Base-by-base conservation (phyloP, 352 stramenopile species). In the Thalassiosira delicatula region DNA sequence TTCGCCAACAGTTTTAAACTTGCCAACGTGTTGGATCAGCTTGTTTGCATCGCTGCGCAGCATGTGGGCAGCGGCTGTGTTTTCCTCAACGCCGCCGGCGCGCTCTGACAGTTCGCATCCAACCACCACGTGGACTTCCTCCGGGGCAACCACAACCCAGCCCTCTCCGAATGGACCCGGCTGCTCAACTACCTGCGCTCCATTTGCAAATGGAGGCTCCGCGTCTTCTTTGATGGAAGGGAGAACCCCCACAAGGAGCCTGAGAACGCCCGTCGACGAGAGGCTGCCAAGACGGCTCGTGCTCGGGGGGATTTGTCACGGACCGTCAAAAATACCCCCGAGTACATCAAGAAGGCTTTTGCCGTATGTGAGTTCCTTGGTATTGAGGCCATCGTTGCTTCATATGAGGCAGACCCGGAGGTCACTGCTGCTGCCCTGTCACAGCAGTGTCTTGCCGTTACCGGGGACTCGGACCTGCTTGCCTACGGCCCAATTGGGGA, bases 331-430 rank as follows among this genome's bases (percentile, higher is more conserved):
- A 61, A 76, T 19, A 68, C 49, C 1, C 51, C 51, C 0, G 67
- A 75, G 30, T 54, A 67, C 44, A 63, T 67, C 19, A n/a, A 17
- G 27, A 2, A 51, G 12, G 53, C 33, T 61, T 8, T 61, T 27
- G 3, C 19, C 2, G n/a, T 30, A 8, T 61, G 51, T 17, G 35
- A 33, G 19, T 57, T 59, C 25, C 23, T 75, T 8, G 21, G 25
- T 27, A 75, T 59, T 66, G 12, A 61, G 40, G 23, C 21, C 23
- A 25, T 40, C 59, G 63, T 81, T 17, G 57, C 65, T 23, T 23
- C 49, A 27, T 59, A 81, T 23, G 57, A 81, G 40, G 62, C 62
- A 19, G 72, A 81, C 30, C 32, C 62, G 11, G 46, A 80, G 29
- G 71, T 80, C 29, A 21, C 61, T 32, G 12, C 44, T 25, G 17